Evolutionary conservation across 78 protist genomes (phyloP), one percentile per base, ranked within the genome.

Genomic region (Diacronema lutheri): DNA sequence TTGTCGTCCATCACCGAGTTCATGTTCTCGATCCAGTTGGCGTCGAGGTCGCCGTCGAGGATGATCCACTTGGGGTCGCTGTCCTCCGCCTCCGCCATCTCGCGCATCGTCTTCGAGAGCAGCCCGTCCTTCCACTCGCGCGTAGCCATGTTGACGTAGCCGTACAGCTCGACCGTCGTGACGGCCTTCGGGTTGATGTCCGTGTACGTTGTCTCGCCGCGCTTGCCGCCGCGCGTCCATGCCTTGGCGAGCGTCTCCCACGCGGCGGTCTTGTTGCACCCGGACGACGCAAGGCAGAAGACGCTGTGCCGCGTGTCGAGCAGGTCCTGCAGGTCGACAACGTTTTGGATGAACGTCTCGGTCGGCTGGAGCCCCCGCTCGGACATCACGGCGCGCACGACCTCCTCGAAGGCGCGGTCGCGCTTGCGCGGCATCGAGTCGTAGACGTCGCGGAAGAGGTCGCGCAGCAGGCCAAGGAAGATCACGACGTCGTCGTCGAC

Each of bases 31-130:
- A 98, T 98, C 99, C 99, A 97, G 83, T 97, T 99, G 9, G 99
- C 98, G 83, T 96, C 99, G n/a, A 98, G 97, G 84, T 97, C 99
- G 35, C 99, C 99, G 77, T 98, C 99, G 55, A 97, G 93, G 46
- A 98, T 79, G 73, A 98, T 96, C 98, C 98, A 98, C 64, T 97
- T 85, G 81, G 62, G 55, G 23, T 33, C 35, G 82, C 31, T 57
- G n/a, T 13, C 11, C 20, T 0, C 6, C 58, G 68, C 40, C 13
- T 61, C 26, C 19, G 92, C 83, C 82, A 90, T 62, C 11, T 85
- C 89, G 19, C 95, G 89, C 95, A 93, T 88, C 56, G 87, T 85
- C 73, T 37, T 66, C 21, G 93, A 90, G 61, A 93, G 81, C 21
- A 93, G 55, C 44, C 95, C 95, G 66, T 90, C 93, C 79, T 89